Evolutionary conservation across 768 basidiomycete species (phyloP), one percentile per base, ranked within the genome.

Genomic region (Podaxis sp.): DNA sequence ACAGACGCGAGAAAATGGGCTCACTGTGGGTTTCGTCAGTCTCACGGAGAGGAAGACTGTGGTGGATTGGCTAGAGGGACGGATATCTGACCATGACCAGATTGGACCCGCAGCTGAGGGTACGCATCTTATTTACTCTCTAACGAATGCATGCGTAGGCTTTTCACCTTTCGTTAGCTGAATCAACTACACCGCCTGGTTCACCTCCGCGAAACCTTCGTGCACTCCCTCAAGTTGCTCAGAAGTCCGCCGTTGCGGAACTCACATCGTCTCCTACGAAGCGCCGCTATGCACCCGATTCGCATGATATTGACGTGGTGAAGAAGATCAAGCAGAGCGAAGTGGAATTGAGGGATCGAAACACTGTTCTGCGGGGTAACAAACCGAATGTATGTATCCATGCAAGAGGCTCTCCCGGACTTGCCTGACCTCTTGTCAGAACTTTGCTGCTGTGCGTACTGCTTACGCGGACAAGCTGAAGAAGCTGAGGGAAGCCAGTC

Each of bases 21-120:
- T 95, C 33, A 79, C 85, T 2, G 82, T 87, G 41, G 89, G 89
- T 0, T 83, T 94, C 71, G 93, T 98, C 41, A 88, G 90, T 67
- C 86, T 94, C 37, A 93, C 93, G 2, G 95, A 97, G 75, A 80
- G 95, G 65, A 93, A 91, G 77, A 81, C 81, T 50, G 87, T 96
- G 0, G 86, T 93, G 38, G 95, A 96, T 56, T 98, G 91, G 87
- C 72, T 98, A 49, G 86, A 90, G 68, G 87, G 91, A 38, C 81
- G 77, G 68, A 71, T 74, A 12, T 62, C 71, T 4, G 78, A 82
- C 49, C 80, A 84, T 52, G 81, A 82, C n/a, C 78, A 82, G 26
- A 78, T 87, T 65, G 76, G 82, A 53, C 77, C 82, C 33, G 72
- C 83, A 56, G 40, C 69, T 64, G 76, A 56, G 56, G 54, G 61